Evolutionary conservation across 2,329 filamentous ascomycete genomes (phyloP).

Genomic region (Fusarium albidum): DNA sequence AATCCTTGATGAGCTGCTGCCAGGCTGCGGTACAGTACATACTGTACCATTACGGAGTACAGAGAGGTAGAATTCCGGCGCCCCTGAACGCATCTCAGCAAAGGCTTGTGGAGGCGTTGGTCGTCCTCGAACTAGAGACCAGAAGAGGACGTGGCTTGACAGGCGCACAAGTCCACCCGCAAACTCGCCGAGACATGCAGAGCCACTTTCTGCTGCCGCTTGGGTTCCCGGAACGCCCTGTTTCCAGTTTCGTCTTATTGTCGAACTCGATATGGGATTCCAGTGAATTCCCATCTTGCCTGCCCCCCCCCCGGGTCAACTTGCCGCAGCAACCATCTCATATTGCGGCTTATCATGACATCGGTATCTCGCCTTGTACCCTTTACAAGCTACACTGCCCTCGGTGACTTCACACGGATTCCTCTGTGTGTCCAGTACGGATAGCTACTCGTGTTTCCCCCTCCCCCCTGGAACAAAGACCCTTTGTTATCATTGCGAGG

Average conservation of each 20-base stretch:
- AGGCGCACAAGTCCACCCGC: constrained; percentile 34
- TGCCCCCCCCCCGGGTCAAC: too few relatives aligned
- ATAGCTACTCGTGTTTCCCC: background rate
- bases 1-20: constrained; percentile 16
- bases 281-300: constrained; percentile 34
- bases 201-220: constrained; percentile 15
- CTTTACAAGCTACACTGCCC: too few relatives aligned
- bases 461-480: constrained; percentile 1
- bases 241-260: constrained; percentile 8
- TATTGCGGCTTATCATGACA: too few relatives aligned
- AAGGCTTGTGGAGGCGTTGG: constrained; percentile 9
- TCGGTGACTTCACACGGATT: too few relatives aligned
- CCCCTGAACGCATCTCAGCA: constrained; percentile 6
- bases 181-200: constrained; percentile 40
- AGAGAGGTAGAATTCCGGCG: background rate
- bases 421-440: too few relatives aligned
- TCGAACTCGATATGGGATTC: constrained; percentile 32
- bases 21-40: too few relatives aligned
- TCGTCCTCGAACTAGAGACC: constrained; percentile 25
- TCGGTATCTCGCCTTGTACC: too few relatives aligned
- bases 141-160: constrained; percentile 29
- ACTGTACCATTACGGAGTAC: too few relatives aligned
- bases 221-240: constrained; percentile 24
- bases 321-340: too few relatives aligned
- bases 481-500: background rate